These are phyloP conservation scores for Gynostemma pentaphyllum DNA, from an alignment of 306 rosid species.

Conservation along the genomic window DNA sequence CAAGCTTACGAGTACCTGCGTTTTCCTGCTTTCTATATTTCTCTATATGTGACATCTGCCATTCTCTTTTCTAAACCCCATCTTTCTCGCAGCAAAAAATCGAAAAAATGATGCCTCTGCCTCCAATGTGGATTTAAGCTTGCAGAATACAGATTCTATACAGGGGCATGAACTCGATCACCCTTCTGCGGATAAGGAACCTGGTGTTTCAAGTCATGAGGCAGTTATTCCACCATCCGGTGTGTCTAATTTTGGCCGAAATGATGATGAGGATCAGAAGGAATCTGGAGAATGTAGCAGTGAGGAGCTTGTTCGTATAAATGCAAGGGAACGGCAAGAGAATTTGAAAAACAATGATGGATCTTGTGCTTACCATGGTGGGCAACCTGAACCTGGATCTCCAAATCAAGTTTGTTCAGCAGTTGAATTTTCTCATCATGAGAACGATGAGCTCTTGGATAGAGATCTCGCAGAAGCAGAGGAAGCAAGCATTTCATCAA, in stretches of 20 bases:
- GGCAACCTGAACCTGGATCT: slow-evolving; percentile 26
- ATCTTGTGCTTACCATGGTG: slow-evolving; percentile 6
- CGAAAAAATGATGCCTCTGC: slow-evolving; percentile 16
- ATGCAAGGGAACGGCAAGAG: slow-evolving; percentile 28
- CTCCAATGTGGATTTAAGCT: slow-evolving; percentile 19
- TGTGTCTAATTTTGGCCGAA: slow-evolving; percentile 23
- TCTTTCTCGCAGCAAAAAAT: slow-evolving; percentile 46
- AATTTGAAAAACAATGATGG: slow-evolving; percentile 21
- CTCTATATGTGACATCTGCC: not conserved
- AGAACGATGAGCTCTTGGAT: slow-evolving; percentile 28
- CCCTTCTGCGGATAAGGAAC: slow-evolving; percentile 22
- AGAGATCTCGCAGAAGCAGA: slow-evolving; percentile 22
- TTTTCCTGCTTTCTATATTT: not conserved
- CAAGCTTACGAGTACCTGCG: not conserved
- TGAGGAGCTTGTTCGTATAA: slow-evolving; percentile 21
- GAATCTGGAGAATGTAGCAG: slow-evolving; percentile 19
- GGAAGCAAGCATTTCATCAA: slow-evolving; percentile 25
- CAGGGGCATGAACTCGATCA: slow-evolving; percentile 13
- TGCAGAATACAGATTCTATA: slow-evolving; percentile 27
- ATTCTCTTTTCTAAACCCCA: not conserved
- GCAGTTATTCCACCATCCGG: slow-evolving; percentile 28
- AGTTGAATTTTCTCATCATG: slow-evolving; percentile 22
- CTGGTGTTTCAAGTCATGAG: slow-evolving; percentile 15
- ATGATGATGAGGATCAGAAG: slow-evolving; percentile 18
- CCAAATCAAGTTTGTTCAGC: slow-evolving; percentile 25